Evolutionary conservation across 2,329 filamentous ascomycete species (phyloP), one percentile per base, ranked within the genome.

Genomic region (Elsinoe batatas): DNA sequence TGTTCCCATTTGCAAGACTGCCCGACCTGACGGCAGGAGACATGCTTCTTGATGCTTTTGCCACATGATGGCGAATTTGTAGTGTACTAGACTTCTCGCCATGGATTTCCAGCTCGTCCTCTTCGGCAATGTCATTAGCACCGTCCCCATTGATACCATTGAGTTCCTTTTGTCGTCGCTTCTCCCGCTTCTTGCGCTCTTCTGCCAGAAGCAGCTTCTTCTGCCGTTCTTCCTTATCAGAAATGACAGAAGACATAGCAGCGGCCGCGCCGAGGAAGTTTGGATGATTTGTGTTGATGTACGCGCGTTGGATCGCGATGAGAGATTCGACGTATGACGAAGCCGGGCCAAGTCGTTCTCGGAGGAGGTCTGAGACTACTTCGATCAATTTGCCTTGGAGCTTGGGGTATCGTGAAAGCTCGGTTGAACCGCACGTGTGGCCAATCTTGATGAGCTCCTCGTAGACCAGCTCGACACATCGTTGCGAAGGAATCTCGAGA

Each of bases 391-490:
- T 97, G 53, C 85, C 93, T 72, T 98, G 93, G 54, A 98, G 77
- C 59, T 93, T 83, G 11, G 93, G 93, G 70, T 91, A 98, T 60
- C 93, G 81, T 54, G 88, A 87, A 17, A 98, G 81, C 70, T 98
- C 93, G 13, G 87, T 94, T 1, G 90, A 96, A 59, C 93, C 93
- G 72, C 93, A 98, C 1, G 93, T 98, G 69, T 98, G 93, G 73
- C 93, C 96, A 63, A 98, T 97, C 74, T 98, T 98, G 75, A 98
- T 98, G 43, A 98, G 79, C 71, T 98, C 93, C 69, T 98, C 93
- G 69, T 98, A 98, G 2, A 98, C 93, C 54, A 98, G 81, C 72
- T 98, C 93, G 51, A 98, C 93, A 66, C 93, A 98, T 64, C 93
- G 84, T 68, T 98, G 93, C 68, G 89, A 94, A 8, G 93, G 93